Conservation (phyloP, 768 basidiomycete genomes). For the Boletus subcaerulescens region DNA sequence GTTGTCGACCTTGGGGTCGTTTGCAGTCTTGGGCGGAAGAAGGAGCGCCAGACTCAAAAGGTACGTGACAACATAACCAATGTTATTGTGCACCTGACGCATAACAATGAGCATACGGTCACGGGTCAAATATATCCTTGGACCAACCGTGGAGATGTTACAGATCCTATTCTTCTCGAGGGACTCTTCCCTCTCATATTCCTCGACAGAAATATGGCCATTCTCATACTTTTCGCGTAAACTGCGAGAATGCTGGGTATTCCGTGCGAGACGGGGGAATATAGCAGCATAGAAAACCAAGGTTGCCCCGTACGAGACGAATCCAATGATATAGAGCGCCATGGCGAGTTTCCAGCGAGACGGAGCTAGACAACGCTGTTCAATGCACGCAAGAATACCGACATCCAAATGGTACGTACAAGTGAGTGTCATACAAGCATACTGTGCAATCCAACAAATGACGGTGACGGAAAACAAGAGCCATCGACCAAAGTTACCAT, state of each 20-base stretch:
- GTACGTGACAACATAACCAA: conserved; percentile 67
- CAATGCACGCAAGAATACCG: not conserved
- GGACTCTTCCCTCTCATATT: conserved; percentile 72
- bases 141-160: conserved; percentile 72
- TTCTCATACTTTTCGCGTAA: conserved; percentile 55
- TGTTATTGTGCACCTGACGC: conserved; percentile 66
- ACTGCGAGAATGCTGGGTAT: conserved; percentile 60
- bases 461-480: conserved; percentile 66
- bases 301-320: conserved; percentile 76
- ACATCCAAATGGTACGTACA: conserved; percentile 37
- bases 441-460: conserved; percentile 81
- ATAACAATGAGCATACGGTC: not conserved
- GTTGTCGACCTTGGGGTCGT: conserved; percentile 66
- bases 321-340: conserved; percentile 77
- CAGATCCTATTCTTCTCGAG: conserved; percentile 83
- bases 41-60: conserved; percentile 69
- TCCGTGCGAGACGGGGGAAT: conserved; percentile 79
- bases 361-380: conserved; percentile 42
- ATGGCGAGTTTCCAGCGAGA: conserved; percentile 73
- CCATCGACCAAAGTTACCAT: conserved; percentile 67
- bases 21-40: conserved; percentile 43
- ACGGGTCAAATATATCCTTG: not conserved
- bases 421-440: conserved; percentile 70
- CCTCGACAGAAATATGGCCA: conserved; percentile 56
- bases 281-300: conserved; percentile 77